phyloP scores from a whole-genome alignment of 2,329 filamentous ascomycete species.

The Paramyrothecium sp. region DNA sequence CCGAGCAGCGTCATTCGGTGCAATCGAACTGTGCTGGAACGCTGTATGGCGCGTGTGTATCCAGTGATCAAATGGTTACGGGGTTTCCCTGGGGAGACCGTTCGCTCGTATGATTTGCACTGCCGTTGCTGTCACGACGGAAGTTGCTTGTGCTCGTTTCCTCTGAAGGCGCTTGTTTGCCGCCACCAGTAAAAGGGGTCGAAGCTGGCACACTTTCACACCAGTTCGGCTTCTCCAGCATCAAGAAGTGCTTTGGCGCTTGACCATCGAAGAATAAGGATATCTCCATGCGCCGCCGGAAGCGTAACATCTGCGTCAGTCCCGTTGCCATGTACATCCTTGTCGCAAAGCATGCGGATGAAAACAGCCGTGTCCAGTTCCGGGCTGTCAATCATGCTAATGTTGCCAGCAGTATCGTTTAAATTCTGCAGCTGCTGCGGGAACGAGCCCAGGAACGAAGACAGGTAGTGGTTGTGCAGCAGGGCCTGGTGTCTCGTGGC shows the following conservation, averaged over 20 bases:
- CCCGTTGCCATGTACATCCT: slow-evolving; percentile 57
- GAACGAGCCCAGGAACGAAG: slow-evolving; percentile 82
- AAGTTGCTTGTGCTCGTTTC: no score
- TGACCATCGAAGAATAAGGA: slow-evolving; percentile 70
- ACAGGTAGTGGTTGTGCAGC: slow-evolving; percentile 79
- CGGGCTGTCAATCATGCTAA: slow-evolving; percentile 88
- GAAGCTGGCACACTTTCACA: slow-evolving; percentile 35
- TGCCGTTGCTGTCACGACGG: no score
- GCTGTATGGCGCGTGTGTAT: no score
- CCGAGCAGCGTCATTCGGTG: no score
- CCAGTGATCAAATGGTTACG: no score
- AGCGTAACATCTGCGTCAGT: slow-evolving; percentile 62
- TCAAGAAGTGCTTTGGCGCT: slow-evolving; percentile 65
- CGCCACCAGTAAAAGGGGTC: background rate
- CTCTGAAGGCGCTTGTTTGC: no score
- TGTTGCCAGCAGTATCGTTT: slow-evolving; percentile 86
- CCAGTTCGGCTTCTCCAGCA: slow-evolving; percentile 54
- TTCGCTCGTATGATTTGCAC: no score
- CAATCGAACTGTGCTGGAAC: no score
- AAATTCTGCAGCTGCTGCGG: slow-evolving; percentile 76
- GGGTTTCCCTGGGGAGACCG: no score
- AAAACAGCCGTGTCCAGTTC: slow-evolving; percentile 85
- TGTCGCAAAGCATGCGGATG: slow-evolving; percentile 66
- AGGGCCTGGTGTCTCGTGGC: slow-evolving; percentile 82
- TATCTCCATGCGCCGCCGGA: slow-evolving; percentile 59